Conservation (phyloP, 179 eudicot genomes). For the Heliamphora pulchella region DNA sequence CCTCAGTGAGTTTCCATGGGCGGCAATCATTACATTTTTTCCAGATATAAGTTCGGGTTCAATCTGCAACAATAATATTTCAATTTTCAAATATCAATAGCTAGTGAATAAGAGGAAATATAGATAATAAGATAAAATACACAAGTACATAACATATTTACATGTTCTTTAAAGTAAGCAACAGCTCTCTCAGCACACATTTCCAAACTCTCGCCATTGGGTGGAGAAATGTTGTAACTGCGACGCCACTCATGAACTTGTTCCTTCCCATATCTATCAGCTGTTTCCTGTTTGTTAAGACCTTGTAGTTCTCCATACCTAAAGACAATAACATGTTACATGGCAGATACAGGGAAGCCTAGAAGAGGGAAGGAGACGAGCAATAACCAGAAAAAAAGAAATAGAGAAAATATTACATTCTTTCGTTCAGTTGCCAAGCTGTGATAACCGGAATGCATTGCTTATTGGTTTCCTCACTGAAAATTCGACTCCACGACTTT, state of each 20-base stretch:
- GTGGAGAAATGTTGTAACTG: conserved; percentile 95
- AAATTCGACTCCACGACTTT: conserved; percentile 65
- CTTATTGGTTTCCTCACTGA: conserved; percentile 68
- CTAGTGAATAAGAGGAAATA: conserved; percentile 11
- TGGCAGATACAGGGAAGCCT: background rate
- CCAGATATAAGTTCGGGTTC: conserved; percentile 79
- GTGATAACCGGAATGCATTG: conserved; percentile 84
- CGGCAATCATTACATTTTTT: conserved; percentile 88
- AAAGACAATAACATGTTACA: conserved; percentile 7
- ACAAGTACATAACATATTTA: conserved; percentile 23
- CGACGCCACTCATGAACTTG: conserved; percentile 98
- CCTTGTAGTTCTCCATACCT: conserved; percentile 99
- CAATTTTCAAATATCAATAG: conserved; percentile 20
- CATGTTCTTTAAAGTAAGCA: conserved; percentile 83
- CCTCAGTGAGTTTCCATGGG: conserved; percentile 95
- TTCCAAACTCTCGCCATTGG: conserved; percentile 94
- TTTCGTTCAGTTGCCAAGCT: conserved; percentile 91
- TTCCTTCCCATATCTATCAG: conserved; percentile 81
- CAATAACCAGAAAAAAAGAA: background rate
- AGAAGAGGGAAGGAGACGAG: background rate
- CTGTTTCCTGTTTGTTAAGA: conserved; percentile 97
- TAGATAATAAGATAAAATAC: background rate
- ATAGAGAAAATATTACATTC: conserved; percentile 46
- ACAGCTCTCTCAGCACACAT: conserved; percentile 99
- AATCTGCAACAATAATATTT: conserved; percentile 51